A percentile compares a stretch with the other conserved stretches of the same genome.
Conservation (phyloP, 306 rosid genomes). For the Cucurbita maxima region DNA sequence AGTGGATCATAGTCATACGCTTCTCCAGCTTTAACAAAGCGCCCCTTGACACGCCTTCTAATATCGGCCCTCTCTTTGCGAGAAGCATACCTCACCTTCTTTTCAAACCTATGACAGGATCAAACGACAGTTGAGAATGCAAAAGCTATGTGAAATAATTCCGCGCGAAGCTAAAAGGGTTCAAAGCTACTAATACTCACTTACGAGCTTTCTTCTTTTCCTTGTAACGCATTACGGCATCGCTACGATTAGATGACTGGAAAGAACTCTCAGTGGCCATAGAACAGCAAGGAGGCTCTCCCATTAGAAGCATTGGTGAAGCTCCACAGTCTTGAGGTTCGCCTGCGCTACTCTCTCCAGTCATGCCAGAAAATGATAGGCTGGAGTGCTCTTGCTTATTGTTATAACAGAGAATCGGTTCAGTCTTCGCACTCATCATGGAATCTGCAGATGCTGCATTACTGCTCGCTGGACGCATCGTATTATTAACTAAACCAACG, state of each 20-base stretch:
- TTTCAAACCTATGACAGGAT: slow-evolving; percentile 48
- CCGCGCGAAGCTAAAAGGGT: neutral
- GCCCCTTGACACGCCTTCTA: slow-evolving; percentile 89
- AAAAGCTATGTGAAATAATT: neutral
- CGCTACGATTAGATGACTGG: slow-evolving; percentile 66
- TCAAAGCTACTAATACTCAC: slow-evolving; percentile 32
- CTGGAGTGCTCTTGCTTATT: slow-evolving; percentile 45
- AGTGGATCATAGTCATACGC: slow-evolving; percentile 75
- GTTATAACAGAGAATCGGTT: slow-evolving; percentile 40
- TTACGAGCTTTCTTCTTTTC: slow-evolving; percentile 85
- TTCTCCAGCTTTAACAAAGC: slow-evolving; percentile 90
- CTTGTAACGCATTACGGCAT: slow-evolving; percentile 89
- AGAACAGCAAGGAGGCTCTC: slow-evolving; percentile 90
- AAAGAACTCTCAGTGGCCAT: slow-evolving; percentile 49
- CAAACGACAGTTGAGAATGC: neutral
- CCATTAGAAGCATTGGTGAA: slow-evolving; percentile 68
- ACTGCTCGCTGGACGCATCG: slow-evolving; percentile 51
- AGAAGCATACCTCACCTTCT: slow-evolving; percentile 82
- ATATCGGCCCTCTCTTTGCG: slow-evolving; percentile 92
- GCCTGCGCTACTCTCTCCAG: slow-evolving; percentile 47
- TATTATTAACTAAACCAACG: slow-evolving; percentile 27
- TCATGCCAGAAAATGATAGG: slow-evolving; percentile 61
- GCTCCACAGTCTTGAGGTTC: slow-evolving; percentile 86
- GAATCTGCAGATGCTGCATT: slow-evolving; percentile 82
- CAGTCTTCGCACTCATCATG: slow-evolving; percentile 58